These are phyloP conservation scores for Xylaria digitata DNA, from an alignment of 2,329 filamentous ascomycete genomes.

Conservation along the genomic window DNA sequence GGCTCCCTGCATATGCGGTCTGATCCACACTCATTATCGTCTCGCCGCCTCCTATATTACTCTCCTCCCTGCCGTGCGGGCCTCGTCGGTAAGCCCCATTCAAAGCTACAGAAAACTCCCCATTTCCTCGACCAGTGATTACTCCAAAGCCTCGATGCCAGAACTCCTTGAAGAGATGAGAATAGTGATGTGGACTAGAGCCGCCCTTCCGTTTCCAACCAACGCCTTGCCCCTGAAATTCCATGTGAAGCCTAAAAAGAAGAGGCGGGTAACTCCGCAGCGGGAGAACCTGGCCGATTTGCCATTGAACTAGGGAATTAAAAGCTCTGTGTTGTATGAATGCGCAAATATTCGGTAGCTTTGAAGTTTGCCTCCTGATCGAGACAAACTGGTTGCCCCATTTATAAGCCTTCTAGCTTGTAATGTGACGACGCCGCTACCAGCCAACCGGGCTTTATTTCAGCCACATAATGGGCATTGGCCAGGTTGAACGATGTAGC, in stretches of 20 bases:
- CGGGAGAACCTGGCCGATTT: constrained; percentile 19
- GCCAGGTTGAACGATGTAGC: constrained; percentile 77
- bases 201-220: constrained; percentile 34
- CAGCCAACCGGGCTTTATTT: constrained; percentile 24
- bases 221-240: constrained; percentile 40
- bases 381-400: background rate
- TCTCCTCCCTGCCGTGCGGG: constrained; percentile 6
- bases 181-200: constrained; percentile 19
- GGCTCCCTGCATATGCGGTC: constrained; percentile 32
- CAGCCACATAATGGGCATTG: constrained; percentile 66
- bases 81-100: constrained; percentile 12
- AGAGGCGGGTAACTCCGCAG: constrained; percentile 31
- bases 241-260: constrained; percentile 32
- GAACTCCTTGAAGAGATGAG: constrained; percentile 19
- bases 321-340: constrained; percentile 12
- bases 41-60: constrained; percentile 25
- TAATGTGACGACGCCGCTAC: constrained; percentile 9
- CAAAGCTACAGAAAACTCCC: constrained; percentile 18
- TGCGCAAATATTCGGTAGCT: constrained; percentile 3
- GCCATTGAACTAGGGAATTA: constrained; percentile 11
- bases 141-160: constrained; percentile 17
- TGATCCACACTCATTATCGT: constrained; percentile 25
- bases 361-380: constrained; percentile 5
- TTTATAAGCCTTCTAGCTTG: constrained; percentile 13
- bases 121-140: constrained; percentile 13